A percentile compares a stretch with the other conserved stretches of the same genome.
Conservation (phyloP, 371 early-diverging fungal genomes). For the Phascolomyces articulosus region DNA sequence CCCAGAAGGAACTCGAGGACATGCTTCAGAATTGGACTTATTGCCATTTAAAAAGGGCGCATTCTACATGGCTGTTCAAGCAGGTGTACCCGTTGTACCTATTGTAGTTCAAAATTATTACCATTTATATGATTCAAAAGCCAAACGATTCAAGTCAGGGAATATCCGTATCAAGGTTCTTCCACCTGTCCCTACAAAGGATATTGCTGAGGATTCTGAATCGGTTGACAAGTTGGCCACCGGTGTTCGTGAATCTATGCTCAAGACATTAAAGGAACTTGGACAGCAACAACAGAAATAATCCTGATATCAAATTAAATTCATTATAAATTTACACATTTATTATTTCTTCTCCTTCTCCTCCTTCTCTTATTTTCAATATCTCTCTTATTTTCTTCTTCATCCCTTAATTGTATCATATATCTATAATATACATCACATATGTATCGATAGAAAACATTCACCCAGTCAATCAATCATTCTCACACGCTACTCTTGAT, state of each 20-base stretch:
- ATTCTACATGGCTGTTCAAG: conserved; percentile 90
- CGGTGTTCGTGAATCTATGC: conserved; percentile 74
- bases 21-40: conserved; percentile 68
- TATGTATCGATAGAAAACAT: conserved; percentile 1
- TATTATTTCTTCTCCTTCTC: not conserved
- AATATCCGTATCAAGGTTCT: conserved; percentile 77
- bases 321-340: too few species aligned
- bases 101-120: conserved; percentile 83
- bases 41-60: conserved; percentile 94
- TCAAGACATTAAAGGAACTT: conserved; percentile 70
- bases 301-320: not conserved
- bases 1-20: conserved; percentile 80
- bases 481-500: not conserved
- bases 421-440: not conserved
- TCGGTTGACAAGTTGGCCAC: conserved; percentile 73
- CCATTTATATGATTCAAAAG: conserved; percentile 68
- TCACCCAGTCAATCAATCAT: not conserved
- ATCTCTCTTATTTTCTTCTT: not conserved
- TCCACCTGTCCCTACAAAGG: conserved; percentile 75
- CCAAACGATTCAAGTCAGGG: conserved; percentile 67
- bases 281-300: conserved; percentile 22
- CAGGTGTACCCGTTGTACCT: conserved; percentile 89
- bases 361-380: not conserved
- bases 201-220: conserved; percentile 61
- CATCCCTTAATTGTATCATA: not conserved